Evolutionary conservation across 2,329 filamentous ascomycete species (phyloP).

Genomic region (Fusarium sublunatum): DNA sequence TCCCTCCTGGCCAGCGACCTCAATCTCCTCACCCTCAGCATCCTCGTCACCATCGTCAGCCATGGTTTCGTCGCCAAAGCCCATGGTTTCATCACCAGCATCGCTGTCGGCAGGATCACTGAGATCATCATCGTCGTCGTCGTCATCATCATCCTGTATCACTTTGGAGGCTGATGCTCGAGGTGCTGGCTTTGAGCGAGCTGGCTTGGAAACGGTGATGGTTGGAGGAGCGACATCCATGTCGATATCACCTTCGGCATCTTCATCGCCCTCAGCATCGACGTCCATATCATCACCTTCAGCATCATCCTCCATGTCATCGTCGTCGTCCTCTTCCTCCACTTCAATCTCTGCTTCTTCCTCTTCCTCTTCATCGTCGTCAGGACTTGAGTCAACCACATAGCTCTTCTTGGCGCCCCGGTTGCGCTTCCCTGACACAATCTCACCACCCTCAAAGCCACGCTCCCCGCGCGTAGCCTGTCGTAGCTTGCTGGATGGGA

Average conservation of each 20-base stretch:
- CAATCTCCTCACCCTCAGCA: slow-evolving; percentile 60
- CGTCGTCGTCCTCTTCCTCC: slow-evolving; percentile 57
- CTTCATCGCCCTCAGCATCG: slow-evolving; percentile 60
- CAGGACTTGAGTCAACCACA: slow-evolving; percentile 66
- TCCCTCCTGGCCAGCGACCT: slow-evolving; percentile 55
- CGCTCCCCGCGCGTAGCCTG: slow-evolving; percentile 59
- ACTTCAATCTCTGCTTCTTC: slow-evolving; percentile 53
- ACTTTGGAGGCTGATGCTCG: slow-evolving; percentile 50
- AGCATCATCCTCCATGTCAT: slow-evolving; percentile 50
- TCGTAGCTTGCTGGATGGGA: slow-evolving; percentile 63
- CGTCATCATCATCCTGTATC: slow-evolving; percentile 58
- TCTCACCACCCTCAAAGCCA: slow-evolving; percentile 59
- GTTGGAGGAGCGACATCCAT: slow-evolving; percentile 55
- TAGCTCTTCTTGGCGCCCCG: slow-evolving; percentile 69
- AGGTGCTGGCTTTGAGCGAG: slow-evolving; percentile 52
- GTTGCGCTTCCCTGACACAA: slow-evolving; percentile 63
- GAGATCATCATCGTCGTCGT: slow-evolving; percentile 66
- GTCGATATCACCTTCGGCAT: slow-evolving; percentile 60
- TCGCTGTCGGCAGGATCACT: slow-evolving; percentile 66
- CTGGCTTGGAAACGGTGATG: slow-evolving; percentile 63
- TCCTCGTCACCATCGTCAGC: slow-evolving; percentile 60
- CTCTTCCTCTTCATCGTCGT: slow-evolving; percentile 59
- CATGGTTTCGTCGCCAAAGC: slow-evolving; percentile 59
- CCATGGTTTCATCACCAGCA: slow-evolving; percentile 52
- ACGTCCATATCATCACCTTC: slow-evolving; percentile 54